Conservation (phyloP, 768 basidiomycete genomes). For the Kondoa subrosea region DNA sequence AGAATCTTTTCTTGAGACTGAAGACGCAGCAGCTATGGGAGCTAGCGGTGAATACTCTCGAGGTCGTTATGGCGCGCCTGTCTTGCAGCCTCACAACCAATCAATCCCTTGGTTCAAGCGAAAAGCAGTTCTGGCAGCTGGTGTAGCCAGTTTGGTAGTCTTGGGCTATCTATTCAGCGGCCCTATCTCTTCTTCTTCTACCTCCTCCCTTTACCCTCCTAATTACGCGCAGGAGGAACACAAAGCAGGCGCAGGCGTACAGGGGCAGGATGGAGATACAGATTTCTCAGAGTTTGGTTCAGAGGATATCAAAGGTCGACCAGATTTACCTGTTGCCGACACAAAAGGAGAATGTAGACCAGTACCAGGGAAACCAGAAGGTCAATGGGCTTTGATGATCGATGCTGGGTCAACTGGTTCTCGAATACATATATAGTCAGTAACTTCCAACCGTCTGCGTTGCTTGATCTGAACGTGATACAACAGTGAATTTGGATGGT, state of each 20-base stretch:
- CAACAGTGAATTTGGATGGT: constrained; percentile 11
- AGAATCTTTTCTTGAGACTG: background rate
- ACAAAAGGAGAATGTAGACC: constrained; percentile 8
- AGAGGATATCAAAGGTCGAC: background rate
- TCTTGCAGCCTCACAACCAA: background rate
- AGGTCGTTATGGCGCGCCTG: background rate
- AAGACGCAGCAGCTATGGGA: background rate
- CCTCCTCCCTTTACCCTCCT: background rate
- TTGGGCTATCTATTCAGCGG: background rate
- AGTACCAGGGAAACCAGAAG: constrained; percentile 11
- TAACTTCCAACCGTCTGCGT: constrained; percentile 30
- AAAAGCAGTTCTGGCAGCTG: background rate
- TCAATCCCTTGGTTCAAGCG: background rate
- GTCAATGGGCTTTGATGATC: constrained; percentile 85
- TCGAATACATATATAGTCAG: constrained; percentile 95
- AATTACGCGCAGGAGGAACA: background rate
- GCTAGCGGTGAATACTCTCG: background rate
- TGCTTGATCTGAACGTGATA: too few species aligned
- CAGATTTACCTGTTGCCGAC: background rate
- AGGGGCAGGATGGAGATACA: background rate
- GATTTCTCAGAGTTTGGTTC: background rate
- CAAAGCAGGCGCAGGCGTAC: background rate
- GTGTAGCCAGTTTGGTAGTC: background rate
- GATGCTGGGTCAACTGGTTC: constrained; percentile 97
- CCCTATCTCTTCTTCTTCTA: background rate